Evolutionary conservation across 192 early-diverging fungal genomes (phyloP).

Genomic region (Coemansia furcata): DNA sequence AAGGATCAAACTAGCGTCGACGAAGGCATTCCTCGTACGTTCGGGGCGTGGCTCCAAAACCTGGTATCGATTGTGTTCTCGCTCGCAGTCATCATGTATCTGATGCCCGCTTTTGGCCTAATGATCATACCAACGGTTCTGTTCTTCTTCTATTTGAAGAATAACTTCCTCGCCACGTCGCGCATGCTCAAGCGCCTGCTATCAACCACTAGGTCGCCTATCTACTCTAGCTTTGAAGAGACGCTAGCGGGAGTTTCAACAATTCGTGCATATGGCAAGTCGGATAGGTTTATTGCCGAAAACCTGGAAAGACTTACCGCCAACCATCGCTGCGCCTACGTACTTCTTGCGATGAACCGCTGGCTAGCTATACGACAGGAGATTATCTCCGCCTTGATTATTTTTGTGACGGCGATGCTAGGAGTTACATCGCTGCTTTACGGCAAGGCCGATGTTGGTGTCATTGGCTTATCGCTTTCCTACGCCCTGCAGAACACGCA

Average conservation of each 20-base stretch:
- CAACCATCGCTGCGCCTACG: conserved; percentile 79
- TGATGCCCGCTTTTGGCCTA: conserved; percentile 54
- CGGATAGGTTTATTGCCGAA: conserved; percentile 61
- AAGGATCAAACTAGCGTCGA: conserved; percentile 85
- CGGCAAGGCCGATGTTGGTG: conserved; percentile 64
- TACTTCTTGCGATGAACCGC: conserved; percentile 65
- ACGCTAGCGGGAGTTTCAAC: conserved; percentile 60
- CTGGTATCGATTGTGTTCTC: conserved; percentile 43
- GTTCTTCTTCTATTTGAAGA: conserved; percentile 53
- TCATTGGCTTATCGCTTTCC: conserved; percentile 65
- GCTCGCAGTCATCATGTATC: conserved; percentile 46
- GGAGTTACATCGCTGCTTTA: conserved; percentile 62
- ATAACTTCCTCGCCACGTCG: conserved; percentile 66
- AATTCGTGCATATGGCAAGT: conserved; percentile 63
- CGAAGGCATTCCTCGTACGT: conserved; percentile 62
- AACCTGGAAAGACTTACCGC: conserved; percentile 73
- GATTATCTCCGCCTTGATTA: conserved; percentile 72
- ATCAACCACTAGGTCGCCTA: conserved; percentile 66
- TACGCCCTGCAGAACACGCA: conserved; percentile 76
- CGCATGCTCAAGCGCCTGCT: conserved; percentile 79
- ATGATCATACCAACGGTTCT: conserved; percentile 55
- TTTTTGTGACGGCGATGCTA: conserved; percentile 76
- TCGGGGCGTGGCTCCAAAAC: conserved; percentile 55
- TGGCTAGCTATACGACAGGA: conserved; percentile 79
- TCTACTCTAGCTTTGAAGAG: conserved; percentile 67